Percentiles rank a stretch among this genome's conserved stretches.
Conservation (phyloP, 768 basidiomycete genomes). For the Hydnomerulius pinastri region DNA sequence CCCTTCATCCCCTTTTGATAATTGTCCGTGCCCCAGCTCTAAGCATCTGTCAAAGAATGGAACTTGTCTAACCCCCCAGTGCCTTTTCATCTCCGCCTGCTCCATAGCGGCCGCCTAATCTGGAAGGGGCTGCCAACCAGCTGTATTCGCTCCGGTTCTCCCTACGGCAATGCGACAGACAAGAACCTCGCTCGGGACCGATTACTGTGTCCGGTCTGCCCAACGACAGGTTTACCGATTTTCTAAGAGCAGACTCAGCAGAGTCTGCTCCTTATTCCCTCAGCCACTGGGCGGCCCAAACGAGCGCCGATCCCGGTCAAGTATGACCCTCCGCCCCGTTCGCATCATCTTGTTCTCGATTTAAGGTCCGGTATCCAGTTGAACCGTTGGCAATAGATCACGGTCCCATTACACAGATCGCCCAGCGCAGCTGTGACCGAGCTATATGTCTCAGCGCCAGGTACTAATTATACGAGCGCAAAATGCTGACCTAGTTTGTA, state of each 20-base stretch:
- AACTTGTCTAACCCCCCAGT: slow-evolving; percentile 7
- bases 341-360: slow-evolving; percentile 25
- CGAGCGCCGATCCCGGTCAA: slow-evolving; percentile 12
- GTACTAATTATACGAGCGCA: slow-evolving; percentile 13
- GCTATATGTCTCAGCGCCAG: neutral
- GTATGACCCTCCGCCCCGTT: slow-evolving; percentile 28
- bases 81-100: slow-evolving; percentile 35
- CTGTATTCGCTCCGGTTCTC: slow-evolving; percentile 27
- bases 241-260: neutral
- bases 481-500: slow-evolving; percentile 8
- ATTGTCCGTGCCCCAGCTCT: slow-evolving; percentile 9
- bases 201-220: slow-evolving; percentile 14
- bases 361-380: slow-evolving; percentile 19
- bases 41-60: slow-evolving; percentile 21
- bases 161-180: slow-evolving; percentile 19
- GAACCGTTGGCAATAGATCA: slow-evolving; percentile 11
- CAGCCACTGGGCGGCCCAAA: neutral
- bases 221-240: neutral
- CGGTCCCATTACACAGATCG: slow-evolving; percentile 22
- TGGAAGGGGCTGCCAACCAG: slow-evolving; percentile 17
- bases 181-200: slow-evolving; percentile 20
- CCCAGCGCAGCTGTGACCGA: slow-evolving; percentile 20
- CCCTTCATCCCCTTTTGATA: slow-evolving; percentile 17
- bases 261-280: neutral
- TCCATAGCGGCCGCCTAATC: slow-evolving; percentile 13